Conservation (phyloP, 2,329 filamentous ascomycete genomes). For the Aureobasidium sp. region DNA sequence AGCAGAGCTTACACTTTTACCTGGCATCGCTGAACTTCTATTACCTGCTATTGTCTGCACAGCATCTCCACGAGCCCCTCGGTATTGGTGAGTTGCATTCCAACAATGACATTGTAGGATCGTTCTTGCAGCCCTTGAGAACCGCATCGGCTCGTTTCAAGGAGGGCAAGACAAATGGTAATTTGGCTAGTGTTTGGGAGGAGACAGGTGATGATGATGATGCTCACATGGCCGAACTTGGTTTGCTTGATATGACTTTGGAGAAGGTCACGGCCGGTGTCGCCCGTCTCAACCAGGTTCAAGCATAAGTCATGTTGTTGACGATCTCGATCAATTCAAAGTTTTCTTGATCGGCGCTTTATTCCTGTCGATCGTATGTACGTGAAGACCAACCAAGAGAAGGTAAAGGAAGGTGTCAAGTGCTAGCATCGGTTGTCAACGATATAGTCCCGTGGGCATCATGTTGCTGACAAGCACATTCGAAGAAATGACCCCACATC, state of each 20-base stretch:
- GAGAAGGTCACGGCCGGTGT: conserved; percentile 28
- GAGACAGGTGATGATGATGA: conserved; percentile 31
- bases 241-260: conserved; percentile 27
- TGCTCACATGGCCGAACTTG: conserved; percentile 29
- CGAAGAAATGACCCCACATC: no score
- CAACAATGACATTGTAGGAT: conserved; percentile 33
- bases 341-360: no score
- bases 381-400: no score
- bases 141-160: conserved; percentile 32
- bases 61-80: conserved; percentile 40
- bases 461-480: no score
- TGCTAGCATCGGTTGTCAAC: no score
- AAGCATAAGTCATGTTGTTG: not conserved
- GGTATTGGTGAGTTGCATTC: conserved; percentile 40
- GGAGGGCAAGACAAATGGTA: conserved; percentile 30
- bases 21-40: conserved; percentile 54
- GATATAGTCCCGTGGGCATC: no score
- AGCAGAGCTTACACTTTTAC: conserved; percentile 47
- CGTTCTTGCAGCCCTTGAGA: conserved; percentile 39
- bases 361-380: no score
- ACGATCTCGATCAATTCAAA: no score
- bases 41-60: conserved; percentile 48
- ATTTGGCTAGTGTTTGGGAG: conserved; percentile 30
- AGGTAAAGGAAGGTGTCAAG: no score
- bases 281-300: conserved; percentile 22